Evolutionary conservation across 1,284 basidiomycete genomes (phyloP), one percentile per base, ranked within the genome.

Genomic region (Pascua guehoae): DNA sequence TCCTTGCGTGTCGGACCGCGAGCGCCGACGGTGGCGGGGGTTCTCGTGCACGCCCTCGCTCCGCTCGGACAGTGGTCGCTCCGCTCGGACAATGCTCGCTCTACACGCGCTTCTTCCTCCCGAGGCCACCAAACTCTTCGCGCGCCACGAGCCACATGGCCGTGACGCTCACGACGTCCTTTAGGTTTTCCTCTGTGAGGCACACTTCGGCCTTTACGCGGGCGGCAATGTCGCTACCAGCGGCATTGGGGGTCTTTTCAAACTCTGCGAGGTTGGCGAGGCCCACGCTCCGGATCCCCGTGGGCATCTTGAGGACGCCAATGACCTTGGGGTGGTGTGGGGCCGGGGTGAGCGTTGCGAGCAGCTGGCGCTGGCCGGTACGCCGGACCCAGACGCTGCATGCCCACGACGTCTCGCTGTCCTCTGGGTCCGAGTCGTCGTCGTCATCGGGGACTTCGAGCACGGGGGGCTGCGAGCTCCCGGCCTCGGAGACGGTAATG

Each of bases 251-350:
- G 8, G 53, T 17, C 32, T 32, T 32, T 32, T 32, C 24, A 32
- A 32, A 32, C 4, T 32, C 24, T 3, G 24, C 24, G 18, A 60
- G 18, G 44, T 60, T 50, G 1, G 69, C 66, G 47, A 78, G 64
- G 12, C 65, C 84, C 18, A 94, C 79, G 61, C 89, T 85, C 0
- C 88, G 85, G 0, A 97, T 81, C 0, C 88, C 87, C 74, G 87
- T 91, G 10, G 93, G 92, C 49, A 96, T 84, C 71, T 91, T 89
- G 57, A 98, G 82, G 77, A 93, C 85, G 40, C 87, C 88, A 37
- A 98, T 88, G 16, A 98, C 87, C 73, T 95, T 93, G 8, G 95
- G 95, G 75, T 98, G 95, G 74, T 98, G 92, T 15, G 93, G 94
- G 1, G 93, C 93, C 8, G 94, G 95, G 10, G 86, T 86, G 40